Evolutionary conservation across 306 rosid genomes (phyloP), one percentile per base, ranked within the genome.

Genomic region (Pyrus communis): DNA sequence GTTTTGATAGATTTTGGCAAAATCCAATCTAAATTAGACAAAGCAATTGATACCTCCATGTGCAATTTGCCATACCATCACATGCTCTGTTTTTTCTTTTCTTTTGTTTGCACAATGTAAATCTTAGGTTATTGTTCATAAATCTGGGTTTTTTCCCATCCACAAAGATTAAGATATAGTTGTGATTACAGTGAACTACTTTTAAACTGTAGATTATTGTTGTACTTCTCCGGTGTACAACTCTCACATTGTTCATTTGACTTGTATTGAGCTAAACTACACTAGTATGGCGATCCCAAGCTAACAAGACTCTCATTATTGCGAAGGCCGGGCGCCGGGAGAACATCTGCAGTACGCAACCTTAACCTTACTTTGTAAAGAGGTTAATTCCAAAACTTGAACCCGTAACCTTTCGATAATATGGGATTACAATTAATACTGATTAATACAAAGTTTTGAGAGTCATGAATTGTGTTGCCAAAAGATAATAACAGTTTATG

Each of bases 51-150:
- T 11, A 46, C 17, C 71, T 35, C 4, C 87, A 83, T 78, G 82
- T 60, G 87, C 85, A 28, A 78, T 70, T 82, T 77, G 89, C 78
- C 84, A 60, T 68, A 73, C 65, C 82, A 55, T 33, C 84, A 77
- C 79, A 78, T 77, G 82, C 31, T 74, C 30, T 43, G 77, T 40
- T 69, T 75, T 63, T 55, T 46, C 28, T 17, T 8, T 17, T 2
- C 17, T 49, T 46, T 51, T 33, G 33, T 13, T 25, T 58, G 25
- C n/a, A 19, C 35, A 45, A 61, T 43, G 70, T 62, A 70, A 74
- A 74, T 61, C 46, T 62, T 5, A 21, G 70, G 70, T 61, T 43
- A 74, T 43, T 74, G 46, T 45, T 18, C 78, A 74, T 21, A 62
- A 74, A 74, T 62, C 70, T 74, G 61, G 28, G 27, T 43, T 74